phyloP scores from a whole-genome alignment of 345 rosid genomes.

The Populus tremula region DNA sequence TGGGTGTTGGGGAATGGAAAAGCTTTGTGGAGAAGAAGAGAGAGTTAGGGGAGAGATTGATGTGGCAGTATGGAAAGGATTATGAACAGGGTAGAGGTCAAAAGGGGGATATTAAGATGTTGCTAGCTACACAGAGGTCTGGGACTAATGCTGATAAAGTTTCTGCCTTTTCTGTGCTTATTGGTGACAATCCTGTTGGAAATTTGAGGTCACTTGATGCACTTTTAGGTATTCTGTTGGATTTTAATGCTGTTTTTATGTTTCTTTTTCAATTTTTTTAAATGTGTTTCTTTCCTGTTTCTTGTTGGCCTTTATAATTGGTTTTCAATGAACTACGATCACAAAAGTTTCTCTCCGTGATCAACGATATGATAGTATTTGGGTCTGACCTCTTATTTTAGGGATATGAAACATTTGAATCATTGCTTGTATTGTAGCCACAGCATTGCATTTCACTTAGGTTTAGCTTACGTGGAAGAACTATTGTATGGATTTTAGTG shows the following conservation, averaged over 20 bases:
- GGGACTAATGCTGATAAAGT: constrained; percentile 95
- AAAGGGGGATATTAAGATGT: constrained; percentile 81
- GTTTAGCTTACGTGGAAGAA: background rate
- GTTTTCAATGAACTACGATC: background rate
- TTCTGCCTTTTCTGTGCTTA: constrained; percentile 77
- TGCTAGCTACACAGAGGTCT: constrained; percentile 77
- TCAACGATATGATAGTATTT: too few relatives aligned
- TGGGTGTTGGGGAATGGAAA: constrained; percentile 52
- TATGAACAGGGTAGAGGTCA: constrained; percentile 65
- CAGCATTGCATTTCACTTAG: background rate
- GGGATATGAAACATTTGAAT: background rate
- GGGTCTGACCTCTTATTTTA: too few relatives aligned
- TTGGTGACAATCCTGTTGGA: constrained; percentile 87
- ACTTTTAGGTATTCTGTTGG: constrained; percentile 57
- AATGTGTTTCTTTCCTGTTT: too few relatives aligned
- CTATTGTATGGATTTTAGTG: background rate
- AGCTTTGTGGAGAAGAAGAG: constrained; percentile 57
- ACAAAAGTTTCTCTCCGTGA: too few relatives aligned
- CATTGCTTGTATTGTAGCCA: background rate
- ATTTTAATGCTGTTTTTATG: background rate
- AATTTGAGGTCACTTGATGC: constrained; percentile 91
- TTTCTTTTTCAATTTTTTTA: too few relatives aligned
- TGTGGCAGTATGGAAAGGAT: constrained; percentile 73
- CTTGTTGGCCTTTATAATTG: background rate
- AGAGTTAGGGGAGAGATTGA: constrained; percentile 74